phyloP scores from a whole-genome alignment of 78 protist genomes.

The Diacronema lutheri region DNA sequence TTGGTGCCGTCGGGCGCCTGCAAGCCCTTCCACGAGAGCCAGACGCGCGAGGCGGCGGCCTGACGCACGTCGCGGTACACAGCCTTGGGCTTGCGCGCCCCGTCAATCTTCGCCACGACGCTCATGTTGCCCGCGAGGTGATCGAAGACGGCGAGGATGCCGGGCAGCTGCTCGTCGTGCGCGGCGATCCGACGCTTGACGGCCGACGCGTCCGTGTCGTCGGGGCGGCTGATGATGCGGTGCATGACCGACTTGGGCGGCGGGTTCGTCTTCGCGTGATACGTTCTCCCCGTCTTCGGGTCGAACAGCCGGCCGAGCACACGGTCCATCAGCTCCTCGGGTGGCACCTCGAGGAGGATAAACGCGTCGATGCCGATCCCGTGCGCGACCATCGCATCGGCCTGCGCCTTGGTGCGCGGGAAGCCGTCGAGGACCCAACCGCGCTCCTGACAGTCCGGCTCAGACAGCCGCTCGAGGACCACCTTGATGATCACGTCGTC shows the following conservation, averaged over 20 bases:
- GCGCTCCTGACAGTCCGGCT: background rate
- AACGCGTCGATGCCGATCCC: slow-evolving; percentile 37
- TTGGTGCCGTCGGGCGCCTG: too few relatives aligned
- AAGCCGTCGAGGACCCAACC: slow-evolving; percentile 78
- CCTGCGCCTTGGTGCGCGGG: slow-evolving; percentile 61
- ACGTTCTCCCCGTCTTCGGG: slow-evolving; percentile 55
- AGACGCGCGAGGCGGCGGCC: too few relatives aligned
- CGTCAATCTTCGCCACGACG: too few relatives aligned
- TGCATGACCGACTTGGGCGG: slow-evolving; percentile 3
- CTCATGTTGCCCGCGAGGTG: too few relatives aligned
- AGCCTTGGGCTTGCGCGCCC: too few relatives aligned
- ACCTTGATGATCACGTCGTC: slow-evolving; percentile 55
- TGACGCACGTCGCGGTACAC: too few relatives aligned
- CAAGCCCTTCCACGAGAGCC: too few relatives aligned
- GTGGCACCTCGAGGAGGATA: slow-evolving; percentile 53
- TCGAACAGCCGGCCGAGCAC: slow-evolving; percentile 53
- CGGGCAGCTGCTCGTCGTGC: slow-evolving; percentile 48
- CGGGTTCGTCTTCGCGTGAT: slow-evolving; percentile 62
- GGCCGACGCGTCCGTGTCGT: slow-evolving; percentile 51
- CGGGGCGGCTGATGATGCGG: slow-evolving; percentile 31
- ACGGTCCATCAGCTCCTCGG: slow-evolving; percentile 41
- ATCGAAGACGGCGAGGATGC: too few relatives aligned
- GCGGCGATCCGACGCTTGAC: slow-evolving; percentile 22
- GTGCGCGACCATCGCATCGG: slow-evolving; percentile 22
- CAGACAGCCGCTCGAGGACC: slow-evolving; percentile 25